Conservation (phyloP, 2,329 filamentous ascomycete species). For the Pleomassaria siparia region DNA sequence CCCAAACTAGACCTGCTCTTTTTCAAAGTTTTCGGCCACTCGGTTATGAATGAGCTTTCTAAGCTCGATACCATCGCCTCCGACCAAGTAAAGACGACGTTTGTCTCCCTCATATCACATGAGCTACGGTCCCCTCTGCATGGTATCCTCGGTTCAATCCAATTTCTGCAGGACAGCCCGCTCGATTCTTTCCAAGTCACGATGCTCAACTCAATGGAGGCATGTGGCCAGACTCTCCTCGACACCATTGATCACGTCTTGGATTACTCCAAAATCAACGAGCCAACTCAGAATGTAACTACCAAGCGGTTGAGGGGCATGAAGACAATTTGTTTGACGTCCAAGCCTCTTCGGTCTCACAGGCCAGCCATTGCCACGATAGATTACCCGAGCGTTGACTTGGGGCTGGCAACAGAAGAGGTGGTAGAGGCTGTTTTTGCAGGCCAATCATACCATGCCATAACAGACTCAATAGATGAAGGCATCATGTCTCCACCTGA, state of each 20-base stretch:
- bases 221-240: conserved; percentile 45
- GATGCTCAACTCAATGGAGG: conserved; percentile 38
- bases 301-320: conserved; percentile 26
- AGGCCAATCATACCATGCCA: conserved; percentile 36
- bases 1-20: conserved; percentile 33
- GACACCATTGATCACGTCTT: conserved; percentile 45
- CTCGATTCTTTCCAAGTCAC: conserved; percentile 23
- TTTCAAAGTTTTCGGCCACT: conserved; percentile 46
- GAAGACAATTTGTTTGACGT: conserved; percentile 29
- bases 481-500: background rate
- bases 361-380: background rate
- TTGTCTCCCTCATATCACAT: conserved; percentile 47
- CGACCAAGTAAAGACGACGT: conserved; percentile 42
- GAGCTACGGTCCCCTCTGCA: conserved; percentile 61
- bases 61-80: conserved; percentile 53
- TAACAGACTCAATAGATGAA: conserved; percentile 13
- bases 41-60: conserved; percentile 60
- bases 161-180: conserved; percentile 41
- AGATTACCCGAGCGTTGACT: conserved; percentile 6
- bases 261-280: conserved; percentile 30
- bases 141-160: conserved; percentile 55
- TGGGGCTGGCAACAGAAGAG: conserved; percentile 16
- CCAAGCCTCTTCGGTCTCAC: conserved; percentile 32
- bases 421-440: conserved; percentile 28
- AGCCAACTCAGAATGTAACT: conserved; percentile 19